Base-by-base conservation (phyloP, 768 basidiomycete genomes). In the Panaeolus papilionaceus region DNA sequence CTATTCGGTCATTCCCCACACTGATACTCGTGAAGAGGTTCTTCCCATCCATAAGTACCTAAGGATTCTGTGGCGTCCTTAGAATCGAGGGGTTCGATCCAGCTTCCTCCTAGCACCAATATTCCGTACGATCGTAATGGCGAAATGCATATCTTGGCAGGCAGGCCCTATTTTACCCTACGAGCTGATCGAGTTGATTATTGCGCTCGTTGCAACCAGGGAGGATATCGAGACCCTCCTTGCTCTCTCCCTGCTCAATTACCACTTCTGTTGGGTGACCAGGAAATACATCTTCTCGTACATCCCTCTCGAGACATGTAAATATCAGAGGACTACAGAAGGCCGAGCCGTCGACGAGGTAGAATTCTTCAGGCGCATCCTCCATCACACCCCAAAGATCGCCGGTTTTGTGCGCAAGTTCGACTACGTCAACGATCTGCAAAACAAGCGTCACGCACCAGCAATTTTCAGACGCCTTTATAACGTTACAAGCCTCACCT, bases 231-330 rank as follows among this genome's bases (percentile, higher is more conserved):
- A 58, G 0, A 58, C 54, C 3, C 54, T 58, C 28, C 54, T 33
- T 11, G 26, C 54, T 12, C 54, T 58, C 10, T 4, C 54, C 10
- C 54, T 58, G 14, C 26, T 58, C 28, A 37, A 58, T 12, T 37
- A 58, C 54, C 54, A 58, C 54, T 58, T 58, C 12, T 28, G 26
- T 28, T 58, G 26, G 54, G 54, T 58, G 6, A 33, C 54, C 1
- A 16, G 54, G n/a, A 58, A 28, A 12, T 58, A 58, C 54, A 58
- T 58, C 11, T 58, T 58, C 54, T 58, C 54, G 6, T 58, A 33
- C 54, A 58, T 58, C 11, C 26, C 26, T 12, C 54, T 58, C 28
- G 54, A 58, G 6, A 58, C 10, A 58, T 14, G 26, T 12, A 33
- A 12, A 33, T 33, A 58, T 33, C 54, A 33, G 5, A 11, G 14